These are phyloP conservation scores for Colletotrichum acutatum DNA, from an alignment of 2,329 filamentous ascomycete species.

Conservation along the genomic window DNA sequence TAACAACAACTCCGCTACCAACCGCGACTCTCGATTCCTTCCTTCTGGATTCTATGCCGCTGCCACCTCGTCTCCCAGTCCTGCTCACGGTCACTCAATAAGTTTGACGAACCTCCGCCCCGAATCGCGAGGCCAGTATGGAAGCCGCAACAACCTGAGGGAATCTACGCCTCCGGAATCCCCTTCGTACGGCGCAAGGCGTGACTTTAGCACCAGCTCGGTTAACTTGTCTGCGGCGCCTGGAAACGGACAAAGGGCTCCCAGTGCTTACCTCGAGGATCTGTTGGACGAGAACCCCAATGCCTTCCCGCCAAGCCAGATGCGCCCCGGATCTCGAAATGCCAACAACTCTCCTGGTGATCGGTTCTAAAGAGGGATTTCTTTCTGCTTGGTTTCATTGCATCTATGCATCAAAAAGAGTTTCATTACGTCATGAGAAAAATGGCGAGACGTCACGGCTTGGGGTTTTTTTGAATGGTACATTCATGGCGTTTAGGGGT, in stretches of 20 bases:
- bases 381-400: background rate
- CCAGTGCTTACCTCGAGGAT: slow-evolving; percentile 91
- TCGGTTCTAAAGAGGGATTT: slow-evolving; percentile 4
- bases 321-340: slow-evolving; percentile 41
- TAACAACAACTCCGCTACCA: slow-evolving; percentile 53
- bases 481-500: slow-evolving; percentile 30
- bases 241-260: slow-evolving; percentile 77
- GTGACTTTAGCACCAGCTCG: slow-evolving; percentile 71
- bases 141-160: slow-evolving; percentile 50
- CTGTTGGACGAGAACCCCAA: slow-evolving; percentile 80
- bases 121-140: slow-evolving; percentile 63
- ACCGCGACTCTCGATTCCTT: slow-evolving; percentile 81
- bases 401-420: background rate
- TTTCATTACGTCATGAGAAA: slow-evolving; percentile 21
- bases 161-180: slow-evolving; percentile 72
- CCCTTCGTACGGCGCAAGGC: slow-evolving; percentile 62
- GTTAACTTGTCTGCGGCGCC: slow-evolving; percentile 68
- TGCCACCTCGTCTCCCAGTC: slow-evolving; percentile 62
- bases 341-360: slow-evolving; percentile 19
- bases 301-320: slow-evolving; percentile 57
- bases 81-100: slow-evolving; percentile 62
- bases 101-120: slow-evolving; percentile 71
- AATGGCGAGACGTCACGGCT: slow-evolving; percentile 22
- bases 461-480: slow-evolving; percentile 17
- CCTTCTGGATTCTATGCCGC: slow-evolving; percentile 93